Evolutionary conservation across 495 filamentous ascomycete genomes (phyloP).

Genomic region (Oleoguttula mirabilis): DNA sequence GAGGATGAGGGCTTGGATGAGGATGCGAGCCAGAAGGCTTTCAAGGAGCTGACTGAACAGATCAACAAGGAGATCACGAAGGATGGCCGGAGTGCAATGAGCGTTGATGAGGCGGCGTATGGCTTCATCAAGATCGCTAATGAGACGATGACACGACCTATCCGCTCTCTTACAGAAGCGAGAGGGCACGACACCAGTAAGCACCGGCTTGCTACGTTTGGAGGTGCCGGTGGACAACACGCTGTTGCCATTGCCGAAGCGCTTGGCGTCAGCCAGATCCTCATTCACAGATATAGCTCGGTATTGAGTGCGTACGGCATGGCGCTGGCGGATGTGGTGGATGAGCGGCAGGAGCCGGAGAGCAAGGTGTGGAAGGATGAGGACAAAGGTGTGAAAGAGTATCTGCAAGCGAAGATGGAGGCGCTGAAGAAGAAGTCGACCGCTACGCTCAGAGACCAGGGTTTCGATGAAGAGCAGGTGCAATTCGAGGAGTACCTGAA

Average conservation of each 20-base stretch:
- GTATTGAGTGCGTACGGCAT: slow-evolving; percentile 95
- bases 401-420: slow-evolving; percentile 41
- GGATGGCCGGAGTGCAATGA: slow-evolving; percentile 52
- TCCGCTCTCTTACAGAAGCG: slow-evolving; percentile 83
- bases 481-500: slow-evolving; percentile 82
- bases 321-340: slow-evolving; percentile 89
- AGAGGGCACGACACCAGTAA: slow-evolving; percentile 85
- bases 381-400: slow-evolving; percentile 31
- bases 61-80: slow-evolving; percentile 54
- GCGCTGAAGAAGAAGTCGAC: slow-evolving; percentile 58
- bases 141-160: slow-evolving; percentile 89
- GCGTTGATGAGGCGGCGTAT: slow-evolving; percentile 76
- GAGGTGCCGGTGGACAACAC: slow-evolving; percentile 91
- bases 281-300: slow-evolving; percentile 86
- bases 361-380: slow-evolving; percentile 63
- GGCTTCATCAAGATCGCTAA: slow-evolving; percentile 90
- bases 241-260: slow-evolving; percentile 89
- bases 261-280: slow-evolving; percentile 73
- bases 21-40: slow-evolving; percentile 61
- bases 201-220: slow-evolving; percentile 83
- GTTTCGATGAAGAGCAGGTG: slow-evolving; percentile 59
- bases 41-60: slow-evolving; percentile 63
- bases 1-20: slow-evolving; percentile 79
- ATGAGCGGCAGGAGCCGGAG: slow-evolving; percentile 83
- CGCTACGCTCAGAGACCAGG: slow-evolving; percentile 54